A percentile compares a stretch with the other conserved stretches of the same genome.
Evolutionary conservation across 1,139 yeast genomes (phyloP).

Genomic region (Yamadazyma aaseri): DNA sequence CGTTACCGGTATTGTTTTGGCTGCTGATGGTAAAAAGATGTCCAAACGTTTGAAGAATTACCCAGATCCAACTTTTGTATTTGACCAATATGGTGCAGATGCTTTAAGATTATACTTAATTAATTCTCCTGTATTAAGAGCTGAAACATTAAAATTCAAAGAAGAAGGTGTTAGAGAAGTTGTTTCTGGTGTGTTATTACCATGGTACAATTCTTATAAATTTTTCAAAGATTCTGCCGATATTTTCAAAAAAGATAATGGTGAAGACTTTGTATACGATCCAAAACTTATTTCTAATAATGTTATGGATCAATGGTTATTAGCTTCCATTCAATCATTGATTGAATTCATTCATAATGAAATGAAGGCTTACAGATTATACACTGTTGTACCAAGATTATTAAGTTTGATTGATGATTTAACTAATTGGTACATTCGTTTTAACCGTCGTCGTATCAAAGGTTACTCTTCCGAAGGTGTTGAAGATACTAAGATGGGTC

Average conservation of each 20-base stretch:
- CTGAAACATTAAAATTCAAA: slow-evolving; percentile 93
- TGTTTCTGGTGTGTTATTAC: slow-evolving; percentile 89
- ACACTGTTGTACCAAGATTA: slow-evolving; percentile 93
- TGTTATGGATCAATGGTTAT: slow-evolving; percentile 97
- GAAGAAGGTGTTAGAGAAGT: slow-evolving; percentile 99
- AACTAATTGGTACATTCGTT: slow-evolving; percentile 98
- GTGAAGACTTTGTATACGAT: slow-evolving; percentile 71
- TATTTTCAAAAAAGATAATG: slow-evolving; percentile 72
- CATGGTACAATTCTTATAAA: slow-evolving; percentile 98
- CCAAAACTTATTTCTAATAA: slow-evolving; percentile 63
- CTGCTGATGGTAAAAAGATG: slow-evolving; percentile 99
- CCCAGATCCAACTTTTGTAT: slow-evolving; percentile 86
- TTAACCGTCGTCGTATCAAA: slow-evolving; percentile 96
- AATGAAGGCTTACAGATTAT: slow-evolving; percentile 85
- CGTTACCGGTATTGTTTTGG: slow-evolving; percentile 94
- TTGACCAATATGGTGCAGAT: slow-evolving; percentile 94
- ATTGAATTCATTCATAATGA: slow-evolving; percentile 82
- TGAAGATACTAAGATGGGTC: slow-evolving; percentile 79
- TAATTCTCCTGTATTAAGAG: slow-evolving; percentile 95
- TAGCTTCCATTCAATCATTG: slow-evolving; percentile 91
- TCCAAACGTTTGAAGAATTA: slow-evolving; percentile 96
- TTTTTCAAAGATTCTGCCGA: slow-evolving; percentile 95
- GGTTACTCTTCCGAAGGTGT: slow-evolving; percentile 74
- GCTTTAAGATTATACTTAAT: slow-evolving; percentile 93
- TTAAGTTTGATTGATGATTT: slow-evolving; percentile 86